phyloP scores from a whole-genome alignment of 2,329 filamentous ascomycete genomes.

The Dothistroma pini region DNA sequence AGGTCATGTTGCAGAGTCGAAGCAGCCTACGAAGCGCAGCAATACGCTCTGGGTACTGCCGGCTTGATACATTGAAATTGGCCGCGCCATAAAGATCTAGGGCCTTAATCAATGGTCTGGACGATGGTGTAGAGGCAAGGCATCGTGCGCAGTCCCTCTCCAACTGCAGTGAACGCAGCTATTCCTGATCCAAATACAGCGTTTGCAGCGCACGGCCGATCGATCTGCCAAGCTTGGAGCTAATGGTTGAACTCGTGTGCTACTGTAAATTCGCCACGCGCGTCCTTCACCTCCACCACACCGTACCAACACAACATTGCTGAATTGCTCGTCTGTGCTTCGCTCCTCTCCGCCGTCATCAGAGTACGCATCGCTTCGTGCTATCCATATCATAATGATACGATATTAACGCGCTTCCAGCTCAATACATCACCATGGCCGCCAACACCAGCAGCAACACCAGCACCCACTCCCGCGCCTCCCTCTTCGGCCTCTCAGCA shows the following conservation, averaged over 20 bases:
- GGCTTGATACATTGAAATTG: not conserved
- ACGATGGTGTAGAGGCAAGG: not conserved
- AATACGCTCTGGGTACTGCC: not conserved
- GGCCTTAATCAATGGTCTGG: not conserved
- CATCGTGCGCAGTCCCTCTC: not conserved
- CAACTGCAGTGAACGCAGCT: not conserved
- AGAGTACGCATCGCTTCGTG: not conserved
- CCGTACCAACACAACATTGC: not conserved
- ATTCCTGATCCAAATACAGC: not conserved
- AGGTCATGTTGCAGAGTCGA: not conserved
- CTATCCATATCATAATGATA: not conserved
- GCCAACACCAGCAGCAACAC: no score
- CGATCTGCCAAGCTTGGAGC: not conserved
- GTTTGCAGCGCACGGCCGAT: not conserved
- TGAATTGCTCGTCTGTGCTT: not conserved
- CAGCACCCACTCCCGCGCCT: not conserved
- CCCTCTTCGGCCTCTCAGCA: not conserved
- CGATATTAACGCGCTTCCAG: not conserved
- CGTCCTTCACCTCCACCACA: not conserved
- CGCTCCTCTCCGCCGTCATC: not conserved
- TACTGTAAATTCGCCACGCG: not conserved
- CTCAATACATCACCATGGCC: not conserved
- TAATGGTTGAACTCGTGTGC: not conserved
- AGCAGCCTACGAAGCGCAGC: not conserved
- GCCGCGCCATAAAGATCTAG: not conserved